phyloP scores from a whole-genome alignment of 441 rosid species.

The Isatis lusitanica region DNA sequence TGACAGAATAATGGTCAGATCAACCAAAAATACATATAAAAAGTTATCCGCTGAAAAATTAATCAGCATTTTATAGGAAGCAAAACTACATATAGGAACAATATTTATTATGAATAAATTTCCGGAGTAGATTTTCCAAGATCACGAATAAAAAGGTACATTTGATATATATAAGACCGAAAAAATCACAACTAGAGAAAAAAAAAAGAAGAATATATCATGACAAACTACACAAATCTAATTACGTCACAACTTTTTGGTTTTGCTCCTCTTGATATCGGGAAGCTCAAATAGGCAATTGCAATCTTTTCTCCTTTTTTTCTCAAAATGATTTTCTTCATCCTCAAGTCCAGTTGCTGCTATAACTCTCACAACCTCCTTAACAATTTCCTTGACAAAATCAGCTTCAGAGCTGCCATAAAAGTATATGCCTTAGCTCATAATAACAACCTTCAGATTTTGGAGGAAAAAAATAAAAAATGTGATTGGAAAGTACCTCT shows the following conservation, averaged over 20 bases:
- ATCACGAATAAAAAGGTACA: no score
- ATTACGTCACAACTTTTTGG: neutral
- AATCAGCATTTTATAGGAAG: no score
- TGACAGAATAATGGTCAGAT: no score
- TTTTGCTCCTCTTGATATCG: neutral
- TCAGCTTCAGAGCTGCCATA: constrained; percentile 13
- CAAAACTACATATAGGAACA: no score
- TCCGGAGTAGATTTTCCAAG: no score
- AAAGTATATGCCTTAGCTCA: neutral
- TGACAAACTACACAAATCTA: neutral
- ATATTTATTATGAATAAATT: no score
- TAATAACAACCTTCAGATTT: neutral
- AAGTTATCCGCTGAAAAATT: no score
- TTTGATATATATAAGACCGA: no score
- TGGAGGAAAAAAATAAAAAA: neutral
- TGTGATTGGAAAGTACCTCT: constrained; percentile 2
- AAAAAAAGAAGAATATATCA: no score
- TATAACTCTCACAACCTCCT: neutral
- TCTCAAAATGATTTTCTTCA: neutral
- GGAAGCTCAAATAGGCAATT: neutral
- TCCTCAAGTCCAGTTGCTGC: neutral
- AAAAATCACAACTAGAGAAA: no score
- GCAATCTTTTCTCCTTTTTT: neutral
- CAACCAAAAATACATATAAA: no score
- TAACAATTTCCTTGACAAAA: constrained; percentile 5